phyloP scores from a whole-genome alignment of 1,284 basidiomycete species.

The Stygiomarasmius scandens region DNA sequence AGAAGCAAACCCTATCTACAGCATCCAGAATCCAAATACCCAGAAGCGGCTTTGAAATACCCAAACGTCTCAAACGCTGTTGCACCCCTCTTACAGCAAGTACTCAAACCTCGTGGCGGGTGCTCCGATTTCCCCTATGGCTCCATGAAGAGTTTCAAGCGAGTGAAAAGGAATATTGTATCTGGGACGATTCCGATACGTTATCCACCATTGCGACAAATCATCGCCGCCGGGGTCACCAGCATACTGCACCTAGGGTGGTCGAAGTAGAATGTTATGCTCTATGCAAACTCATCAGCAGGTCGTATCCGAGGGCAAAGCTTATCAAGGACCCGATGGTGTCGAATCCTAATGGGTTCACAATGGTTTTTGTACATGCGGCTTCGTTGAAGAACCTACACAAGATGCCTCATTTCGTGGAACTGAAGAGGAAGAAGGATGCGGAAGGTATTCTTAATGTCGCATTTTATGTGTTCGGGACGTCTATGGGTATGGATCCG shows the following conservation, averaged over 20 bases:
- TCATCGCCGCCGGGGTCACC: no score
- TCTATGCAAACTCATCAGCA: no score
- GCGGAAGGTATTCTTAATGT: conserved; percentile 52
- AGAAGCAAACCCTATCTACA: not conserved
- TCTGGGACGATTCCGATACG: conserved; percentile 25
- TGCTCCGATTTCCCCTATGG: no score
- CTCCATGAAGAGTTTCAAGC: no score
- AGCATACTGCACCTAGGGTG: conserved; percentile 1
- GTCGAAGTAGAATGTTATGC: no score
- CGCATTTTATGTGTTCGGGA: conserved; percentile 13
- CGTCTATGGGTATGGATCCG: not conserved
- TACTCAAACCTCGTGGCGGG: no score
- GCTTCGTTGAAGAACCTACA: conserved; percentile 51
- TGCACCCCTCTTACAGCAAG: no score
- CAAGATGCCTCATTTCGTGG: conserved; percentile 48
- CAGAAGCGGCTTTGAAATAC: no score
- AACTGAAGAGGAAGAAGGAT: conserved; percentile 43
- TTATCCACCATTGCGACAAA: conserved; percentile 39
- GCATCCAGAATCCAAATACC: no score
- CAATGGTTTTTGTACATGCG: conserved; percentile 65
- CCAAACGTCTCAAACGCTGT: no score
- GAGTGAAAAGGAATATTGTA: no score
- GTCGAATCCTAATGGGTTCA: conserved; percentile 32
- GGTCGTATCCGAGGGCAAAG: not conserved
- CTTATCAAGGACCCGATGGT: not conserved